phyloP scores from a whole-genome alignment of 495 filamentous ascomycete species.

The Parathielavia appendiculata region DNA sequence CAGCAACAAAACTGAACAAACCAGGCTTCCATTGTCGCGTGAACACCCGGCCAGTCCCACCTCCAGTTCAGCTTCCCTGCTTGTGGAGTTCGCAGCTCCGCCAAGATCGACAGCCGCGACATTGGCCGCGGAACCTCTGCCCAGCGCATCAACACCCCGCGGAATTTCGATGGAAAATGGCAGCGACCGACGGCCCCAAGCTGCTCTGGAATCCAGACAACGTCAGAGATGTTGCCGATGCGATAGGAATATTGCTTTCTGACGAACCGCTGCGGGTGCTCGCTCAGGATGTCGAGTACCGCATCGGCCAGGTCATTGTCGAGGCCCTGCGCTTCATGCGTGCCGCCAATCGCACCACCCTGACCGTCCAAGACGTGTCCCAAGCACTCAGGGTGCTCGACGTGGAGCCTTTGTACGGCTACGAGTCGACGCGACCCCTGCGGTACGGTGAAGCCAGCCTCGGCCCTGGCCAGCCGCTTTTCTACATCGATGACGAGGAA shows the following conservation, averaged over 20 bases:
- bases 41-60: too few species aligned
- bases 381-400: constrained; percentile 79
- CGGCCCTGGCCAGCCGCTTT: constrained; percentile 90
- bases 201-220: constrained; percentile 93
- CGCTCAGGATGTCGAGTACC: constrained; percentile 90
- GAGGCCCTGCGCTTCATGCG: constrained; percentile 96
- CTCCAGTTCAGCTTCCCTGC: too few species aligned
- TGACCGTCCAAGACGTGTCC: constrained; percentile 80
- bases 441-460: constrained; percentile 90
- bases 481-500: constrained; percentile 97
- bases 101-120: too few species aligned
- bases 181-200: constrained; percentile 30
- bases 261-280: constrained; percentile 81
- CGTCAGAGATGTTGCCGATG: constrained; percentile 90
- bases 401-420: constrained; percentile 92
- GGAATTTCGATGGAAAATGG: constrained; percentile 19
- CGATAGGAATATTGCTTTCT: constrained; percentile 75
- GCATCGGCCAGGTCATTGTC: constrained; percentile 82
- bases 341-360: constrained; percentile 70
- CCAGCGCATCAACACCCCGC: background rate
- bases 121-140: too few species aligned
- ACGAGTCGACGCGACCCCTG: constrained; percentile 80
- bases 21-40: too few species aligned
- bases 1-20: too few species aligned
- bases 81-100: too few species aligned